Base-by-base conservation (phyloP, 108 stramenopile genomes). In the Stephanodiscus minutulus region DNA sequence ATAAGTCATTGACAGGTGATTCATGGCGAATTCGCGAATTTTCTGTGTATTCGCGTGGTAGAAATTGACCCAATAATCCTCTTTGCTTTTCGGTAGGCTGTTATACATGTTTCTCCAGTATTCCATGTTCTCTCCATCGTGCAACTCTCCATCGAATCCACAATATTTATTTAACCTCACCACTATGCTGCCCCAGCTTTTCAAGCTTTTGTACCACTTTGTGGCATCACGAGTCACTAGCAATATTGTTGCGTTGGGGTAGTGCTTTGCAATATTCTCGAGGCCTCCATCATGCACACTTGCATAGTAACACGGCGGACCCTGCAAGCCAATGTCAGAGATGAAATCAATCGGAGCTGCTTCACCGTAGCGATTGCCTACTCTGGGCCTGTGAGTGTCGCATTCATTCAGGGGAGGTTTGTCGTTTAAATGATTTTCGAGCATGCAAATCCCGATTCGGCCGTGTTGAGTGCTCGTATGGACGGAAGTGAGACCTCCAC, bases 31-130 rank as follows among this genome's bases (percentile, higher is more conserved):
- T 37, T 82, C 68, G 35, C 85, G 75, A 41, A 86, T 71, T 55
- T 82, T 81, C 25, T 81, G 68, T 21, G 75, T 86, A 36, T 86
- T 79, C 35, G 80, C 76, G 33, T 82, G 37, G 47, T 86, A 86
- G 56, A 86, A 86, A 6, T 77, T 58, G 21, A 61, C 12, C 72
- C 79, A 81, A 37, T 73, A 81, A 0, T 72, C 49, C 29, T 53
- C 70, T 39, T 71, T 52, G 15, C 27, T 25, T 27, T 20, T 1
- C 3, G 33, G 28, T 11, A 28, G 64, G 29, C 39, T 39, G 5
- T 24, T 8, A 24, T 49, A 61, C 64, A 55, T 43, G 36, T 61
- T 53, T 31, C 55, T 58, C 76, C 76, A 77, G 48, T 77, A 77
- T 37, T 65, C 56, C 48, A 69, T 64, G 33, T 52, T 62, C 55